phyloP scores from a whole-genome alignment of 2,329 filamentous ascomycete genomes.

The Colletotrichum eremochloae region DNA sequence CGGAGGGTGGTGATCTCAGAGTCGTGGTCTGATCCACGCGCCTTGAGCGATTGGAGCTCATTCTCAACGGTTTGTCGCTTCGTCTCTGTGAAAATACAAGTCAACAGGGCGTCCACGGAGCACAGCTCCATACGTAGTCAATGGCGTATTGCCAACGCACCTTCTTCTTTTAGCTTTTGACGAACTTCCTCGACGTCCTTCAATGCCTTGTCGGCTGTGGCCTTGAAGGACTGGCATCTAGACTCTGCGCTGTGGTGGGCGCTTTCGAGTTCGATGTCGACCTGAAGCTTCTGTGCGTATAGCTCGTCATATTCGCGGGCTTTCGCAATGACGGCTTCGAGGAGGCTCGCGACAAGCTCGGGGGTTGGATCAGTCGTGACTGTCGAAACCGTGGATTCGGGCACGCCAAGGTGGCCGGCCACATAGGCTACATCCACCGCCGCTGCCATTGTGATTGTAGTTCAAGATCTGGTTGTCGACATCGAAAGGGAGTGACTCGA shows the following conservation, averaged over 20 bases:
- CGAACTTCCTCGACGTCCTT: conserved; percentile 87
- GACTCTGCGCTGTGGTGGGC: conserved; percentile 86
- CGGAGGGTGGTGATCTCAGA: conserved; percentile 82
- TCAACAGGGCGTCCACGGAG: conserved; percentile 4
- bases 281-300: conserved; percentile 87
- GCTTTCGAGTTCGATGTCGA: conserved; percentile 94
- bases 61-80: conserved; percentile 81
- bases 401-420: conserved; percentile 77
- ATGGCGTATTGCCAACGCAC: conserved; percentile 63
- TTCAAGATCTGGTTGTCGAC: conserved; percentile 29
- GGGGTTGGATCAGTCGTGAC: conserved; percentile 77
- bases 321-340: conserved; percentile 81
- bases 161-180: conserved; percentile 84
- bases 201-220: conserved; percentile 83
- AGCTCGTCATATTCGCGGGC: conserved; percentile 86
- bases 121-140: background rate
- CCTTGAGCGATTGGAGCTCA: conserved; percentile 83
- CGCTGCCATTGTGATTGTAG: conserved; percentile 54
- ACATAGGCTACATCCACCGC: conserved; percentile 79
- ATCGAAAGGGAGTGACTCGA: conserved; percentile 14
- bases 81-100: conserved; percentile 70
- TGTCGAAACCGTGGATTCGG: conserved; percentile 72
- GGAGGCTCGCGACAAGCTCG: conserved; percentile 81
- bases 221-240: conserved; percentile 84
- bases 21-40: conserved; percentile 79